Conservation (phyloP, 495 filamentous ascomycete genomes). For the Tuber calosporum region DNA sequence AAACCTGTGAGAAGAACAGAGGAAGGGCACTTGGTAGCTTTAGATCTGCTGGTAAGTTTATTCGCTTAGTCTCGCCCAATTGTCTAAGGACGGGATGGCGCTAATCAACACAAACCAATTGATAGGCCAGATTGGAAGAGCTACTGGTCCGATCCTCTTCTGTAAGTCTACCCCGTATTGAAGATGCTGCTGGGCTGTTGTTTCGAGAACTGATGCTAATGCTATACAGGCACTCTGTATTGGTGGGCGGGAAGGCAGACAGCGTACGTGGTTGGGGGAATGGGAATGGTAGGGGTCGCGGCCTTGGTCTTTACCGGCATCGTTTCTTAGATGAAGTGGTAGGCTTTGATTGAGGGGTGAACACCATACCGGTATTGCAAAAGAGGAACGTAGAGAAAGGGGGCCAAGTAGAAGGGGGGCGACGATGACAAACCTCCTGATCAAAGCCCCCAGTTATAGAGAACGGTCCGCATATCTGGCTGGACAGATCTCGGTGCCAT, state of each 20-base stretch:
- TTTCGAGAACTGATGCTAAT: neutral
- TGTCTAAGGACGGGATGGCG: neutral
- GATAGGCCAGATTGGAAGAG: slow-evolving; percentile 73
- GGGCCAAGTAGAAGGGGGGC: neutral
- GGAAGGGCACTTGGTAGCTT: slow-evolving; percentile 80
- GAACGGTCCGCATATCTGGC: neutral
- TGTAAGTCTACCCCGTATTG: slow-evolving; percentile 46
- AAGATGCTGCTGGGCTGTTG: too few species aligned
- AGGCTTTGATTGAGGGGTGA: neutral
- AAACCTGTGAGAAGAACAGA: slow-evolving; percentile 69
- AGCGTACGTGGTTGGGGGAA: slow-evolving; percentile 73
- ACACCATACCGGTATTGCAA: neutral
- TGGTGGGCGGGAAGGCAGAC: slow-evolving; percentile 94
- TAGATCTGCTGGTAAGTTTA: slow-evolving; percentile 60
- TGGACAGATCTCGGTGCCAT: neutral
- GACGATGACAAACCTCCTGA: slow-evolving; percentile 3
- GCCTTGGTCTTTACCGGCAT: slow-evolving; percentile 64
- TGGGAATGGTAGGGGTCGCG: slow-evolving; percentile 67
- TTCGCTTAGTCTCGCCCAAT: neutral
- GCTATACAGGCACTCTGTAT: slow-evolving; percentile 60
- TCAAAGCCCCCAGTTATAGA: neutral
- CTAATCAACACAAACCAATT: slow-evolving; percentile 9
- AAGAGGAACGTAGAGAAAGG: slow-evolving; percentile 5
- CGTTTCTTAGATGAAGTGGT: slow-evolving; percentile 36
- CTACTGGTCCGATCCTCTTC: slow-evolving; percentile 79